These are phyloP conservation scores for Drechmeria coniospora DNA, from an alignment of 2,329 filamentous ascomycete species.

Conservation along the genomic window DNA sequence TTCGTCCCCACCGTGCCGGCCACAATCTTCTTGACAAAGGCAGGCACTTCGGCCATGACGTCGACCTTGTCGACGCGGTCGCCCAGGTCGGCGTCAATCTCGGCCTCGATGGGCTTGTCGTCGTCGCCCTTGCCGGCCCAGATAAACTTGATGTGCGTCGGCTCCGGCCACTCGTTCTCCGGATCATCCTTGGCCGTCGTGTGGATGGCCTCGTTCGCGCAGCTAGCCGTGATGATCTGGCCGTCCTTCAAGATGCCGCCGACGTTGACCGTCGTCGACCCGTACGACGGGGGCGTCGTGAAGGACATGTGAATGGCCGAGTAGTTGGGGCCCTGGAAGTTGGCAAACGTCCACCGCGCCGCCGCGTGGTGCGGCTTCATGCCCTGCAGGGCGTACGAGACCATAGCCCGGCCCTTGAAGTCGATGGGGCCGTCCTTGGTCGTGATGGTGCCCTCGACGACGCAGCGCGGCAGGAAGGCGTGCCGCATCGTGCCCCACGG, in stretches of 20 bases:
- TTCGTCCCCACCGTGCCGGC: slow-evolving; percentile 78
- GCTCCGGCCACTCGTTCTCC: slow-evolving; percentile 81
- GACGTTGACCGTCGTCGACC: slow-evolving; percentile 66
- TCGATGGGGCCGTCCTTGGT: slow-evolving; percentile 70
- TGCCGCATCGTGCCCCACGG: slow-evolving; percentile 92
- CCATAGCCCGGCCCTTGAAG: slow-evolving; percentile 65
- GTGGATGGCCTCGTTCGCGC: slow-evolving; percentile 51
- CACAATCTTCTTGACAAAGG: slow-evolving; percentile 89
- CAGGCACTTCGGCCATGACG: slow-evolving; percentile 91
- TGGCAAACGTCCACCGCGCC: slow-evolving; percentile 80
- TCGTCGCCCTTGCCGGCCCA: slow-evolving; percentile 72
- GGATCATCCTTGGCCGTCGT: slow-evolving; percentile 53
- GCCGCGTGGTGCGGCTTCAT: slow-evolving; percentile 99
- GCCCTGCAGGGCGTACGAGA: slow-evolving; percentile 77
- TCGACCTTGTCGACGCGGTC: slow-evolving; percentile 64
- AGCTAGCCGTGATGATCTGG: slow-evolving; percentile 61
- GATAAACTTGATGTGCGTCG: slow-evolving; percentile 54
- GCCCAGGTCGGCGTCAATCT: slow-evolving; percentile 54
- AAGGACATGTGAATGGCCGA: slow-evolving; percentile 93
- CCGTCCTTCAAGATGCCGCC: slow-evolving; percentile 70
- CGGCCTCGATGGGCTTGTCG: slow-evolving; percentile 54
- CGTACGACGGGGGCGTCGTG: slow-evolving; percentile 86
- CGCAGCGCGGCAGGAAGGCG: slow-evolving; percentile 84
- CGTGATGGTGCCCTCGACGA: slow-evolving; percentile 66
- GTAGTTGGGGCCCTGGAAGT: slow-evolving; percentile 77